phyloP scores from a whole-genome alignment of 306 rosid species.

The Malus domestica region ASM211411v1 NC_041797.1:14491001-14491500 shows the following conservation, averaged over 20 bases:
- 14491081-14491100: neutral
- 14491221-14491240: constrained; percentile 80
- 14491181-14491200: constrained; percentile 65
- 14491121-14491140: neutral
- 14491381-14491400: constrained; percentile 10
- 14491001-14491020: constrained; percentile 84
- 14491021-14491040: constrained; percentile 83
- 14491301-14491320: neutral
- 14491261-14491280: constrained; percentile 81
- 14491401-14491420: constrained; percentile 58
- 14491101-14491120: neutral
- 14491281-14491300: constrained; percentile 70
- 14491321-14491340: neutral
- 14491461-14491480: constrained; percentile 79
- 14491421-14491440: constrained; percentile 83
- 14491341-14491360: neutral
- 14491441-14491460: constrained; percentile 73
- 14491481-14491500: constrained; percentile 84
- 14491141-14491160: constrained; percentile 50
- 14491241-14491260: constrained; percentile 91
- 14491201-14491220: constrained; percentile 86
- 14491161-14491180: constrained; percentile 83
- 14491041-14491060: constrained; percentile 86
- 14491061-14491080: constrained; percentile 48
- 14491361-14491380: constrained; percentile 6